A percentile compares a stretch with the other conserved stretches of the same genome.
Evolutionary conservation across 805 yeast genomes (phyloP).

Genomic region (Priceomyces medius): DNA sequence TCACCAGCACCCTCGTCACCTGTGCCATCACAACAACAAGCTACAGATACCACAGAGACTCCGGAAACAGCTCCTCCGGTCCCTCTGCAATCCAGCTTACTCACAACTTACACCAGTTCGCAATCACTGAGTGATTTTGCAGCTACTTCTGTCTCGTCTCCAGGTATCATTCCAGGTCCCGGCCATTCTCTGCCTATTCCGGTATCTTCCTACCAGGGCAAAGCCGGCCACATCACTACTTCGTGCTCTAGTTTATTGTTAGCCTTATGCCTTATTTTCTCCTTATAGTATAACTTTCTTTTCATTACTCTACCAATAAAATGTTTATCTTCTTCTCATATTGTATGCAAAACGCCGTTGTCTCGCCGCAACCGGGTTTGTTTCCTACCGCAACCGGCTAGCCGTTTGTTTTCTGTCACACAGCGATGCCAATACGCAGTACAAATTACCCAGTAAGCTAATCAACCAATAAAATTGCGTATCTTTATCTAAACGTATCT

Average conservation of each 20-base stretch:
- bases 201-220: neutral
- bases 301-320: constrained; percentile 1
- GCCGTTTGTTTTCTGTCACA: neutral
- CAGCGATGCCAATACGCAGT: too few relatives aligned
- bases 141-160: neutral
- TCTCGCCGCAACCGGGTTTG: neutral
- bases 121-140: neutral
- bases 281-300: neutral
- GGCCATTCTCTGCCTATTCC: neutral
- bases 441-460: too few relatives aligned
- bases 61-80: too few relatives aligned
- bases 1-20: neutral
- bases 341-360: neutral
- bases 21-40: too few relatives aligned
- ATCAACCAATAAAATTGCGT: neutral
- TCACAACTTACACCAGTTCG: neutral
- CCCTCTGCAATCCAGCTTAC: too few relatives aligned
- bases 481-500: neutral
- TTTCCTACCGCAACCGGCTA: constrained; percentile 1
- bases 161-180: neutral
- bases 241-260: neutral
- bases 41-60: too few relatives aligned
- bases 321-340: neutral
- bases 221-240: neutral
- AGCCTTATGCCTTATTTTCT: neutral